Conservation (phyloP, 2,329 filamentous ascomycete genomes). For the Pseudopithomyces chartarum region DNA sequence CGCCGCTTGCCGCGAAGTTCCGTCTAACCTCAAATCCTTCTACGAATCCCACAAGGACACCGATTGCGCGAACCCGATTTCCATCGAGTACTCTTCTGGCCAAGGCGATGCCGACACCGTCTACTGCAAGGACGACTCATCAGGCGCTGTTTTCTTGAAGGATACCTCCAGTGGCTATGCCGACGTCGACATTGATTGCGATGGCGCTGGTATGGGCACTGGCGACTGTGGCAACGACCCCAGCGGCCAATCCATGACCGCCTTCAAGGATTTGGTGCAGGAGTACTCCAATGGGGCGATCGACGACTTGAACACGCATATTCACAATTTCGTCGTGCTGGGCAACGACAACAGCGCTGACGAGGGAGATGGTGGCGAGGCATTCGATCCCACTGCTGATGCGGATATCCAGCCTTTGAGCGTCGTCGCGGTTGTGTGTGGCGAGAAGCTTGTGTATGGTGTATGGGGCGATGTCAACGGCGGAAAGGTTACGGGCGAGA, state of each 20-base stretch:
- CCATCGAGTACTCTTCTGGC: constrained; percentile 20
- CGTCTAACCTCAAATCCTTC: constrained; percentile 18
- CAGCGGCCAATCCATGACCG: constrained; percentile 53
- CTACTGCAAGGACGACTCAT: constrained; percentile 26
- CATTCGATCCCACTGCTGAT: constrained; percentile 26
- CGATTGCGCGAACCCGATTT: constrained; percentile 20
- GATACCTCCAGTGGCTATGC: constrained; percentile 51
- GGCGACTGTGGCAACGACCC: constrained; percentile 46
- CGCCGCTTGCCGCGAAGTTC: constrained; percentile 16
- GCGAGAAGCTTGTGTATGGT: constrained; percentile 59
- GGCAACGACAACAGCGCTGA: constrained; percentile 49
- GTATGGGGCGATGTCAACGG: constrained; percentile 68
- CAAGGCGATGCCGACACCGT: constrained; percentile 21
- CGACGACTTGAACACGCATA: constrained; percentile 56
- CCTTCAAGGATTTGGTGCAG: constrained; percentile 44
- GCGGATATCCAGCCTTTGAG: constrained; percentile 57
- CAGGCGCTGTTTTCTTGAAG: constrained; percentile 51
- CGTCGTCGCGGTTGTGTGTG: constrained; percentile 62
- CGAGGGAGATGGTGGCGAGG: constrained; percentile 20
- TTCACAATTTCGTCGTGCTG: constrained; percentile 60
- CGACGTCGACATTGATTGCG: constrained; percentile 66
- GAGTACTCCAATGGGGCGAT: constrained; percentile 33
- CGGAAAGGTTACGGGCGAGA: constrained; percentile 60
- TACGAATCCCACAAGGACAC: constrained; percentile 15
- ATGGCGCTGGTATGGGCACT: constrained; percentile 53